Evolutionary conservation across 176 grass and related monocot species (phyloP).

Genomic region (Oropetium thomaeum): DNA sequence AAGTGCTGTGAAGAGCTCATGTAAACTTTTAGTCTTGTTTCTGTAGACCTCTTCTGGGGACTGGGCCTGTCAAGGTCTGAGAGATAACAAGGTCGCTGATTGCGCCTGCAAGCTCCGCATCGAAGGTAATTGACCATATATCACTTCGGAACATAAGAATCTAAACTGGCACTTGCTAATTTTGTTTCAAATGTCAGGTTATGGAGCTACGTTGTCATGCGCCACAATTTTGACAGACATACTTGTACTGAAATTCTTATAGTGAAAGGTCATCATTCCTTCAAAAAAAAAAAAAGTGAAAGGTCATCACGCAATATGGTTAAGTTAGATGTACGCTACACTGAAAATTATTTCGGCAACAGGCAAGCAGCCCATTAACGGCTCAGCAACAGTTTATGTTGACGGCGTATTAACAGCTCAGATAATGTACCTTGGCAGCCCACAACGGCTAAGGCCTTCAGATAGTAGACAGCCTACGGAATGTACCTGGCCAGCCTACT

Average conservation of each 20-base stretch:
- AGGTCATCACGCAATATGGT: neutral
- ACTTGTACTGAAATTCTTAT: no score
- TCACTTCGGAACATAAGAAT: neutral
- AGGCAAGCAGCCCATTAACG: no score
- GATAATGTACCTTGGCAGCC: no score
- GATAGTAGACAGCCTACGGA: no score
- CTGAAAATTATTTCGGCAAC: no score
- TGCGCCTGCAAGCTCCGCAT: neutral
- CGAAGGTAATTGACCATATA: slow-evolving; percentile 3
- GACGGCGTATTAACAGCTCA: no score
- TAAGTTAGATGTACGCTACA: neutral
- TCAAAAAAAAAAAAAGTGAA: no score
- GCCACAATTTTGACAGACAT: no score
- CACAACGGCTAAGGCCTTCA: no score
- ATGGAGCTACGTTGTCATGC: slow-evolving; percentile 7
- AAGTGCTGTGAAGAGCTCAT: slow-evolving; percentile 75
- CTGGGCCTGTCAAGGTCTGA: neutral
- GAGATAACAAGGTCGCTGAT: neutral
- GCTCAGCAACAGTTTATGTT: no score
- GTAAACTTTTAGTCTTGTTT: neutral
- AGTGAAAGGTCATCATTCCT: no score
- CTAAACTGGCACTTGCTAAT: slow-evolving; percentile 3
- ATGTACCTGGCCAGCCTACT: no score
- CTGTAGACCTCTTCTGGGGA: slow-evolving; percentile 11
- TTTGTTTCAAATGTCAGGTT: neutral